Evolutionary conservation across 495 filamentous ascomycete species (phyloP), one percentile per base, ranked within the genome.

Genomic region (Xanthoparmelia taractica): DNA sequence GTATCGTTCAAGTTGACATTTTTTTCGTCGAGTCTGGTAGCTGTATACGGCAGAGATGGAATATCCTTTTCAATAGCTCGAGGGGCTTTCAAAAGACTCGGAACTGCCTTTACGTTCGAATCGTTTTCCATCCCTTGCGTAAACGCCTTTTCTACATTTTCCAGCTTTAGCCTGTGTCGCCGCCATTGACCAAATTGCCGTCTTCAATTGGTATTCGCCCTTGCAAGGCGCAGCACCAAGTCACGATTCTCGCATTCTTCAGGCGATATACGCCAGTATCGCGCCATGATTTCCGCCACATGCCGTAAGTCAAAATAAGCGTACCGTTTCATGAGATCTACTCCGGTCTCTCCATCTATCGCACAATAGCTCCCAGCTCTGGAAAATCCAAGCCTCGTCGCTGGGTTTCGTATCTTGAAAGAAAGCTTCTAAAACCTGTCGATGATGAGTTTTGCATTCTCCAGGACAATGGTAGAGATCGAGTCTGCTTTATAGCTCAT

Each of bases 111-210:
- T n/a, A n/a, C n/a, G n/a, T n/a, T n/a, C n/a, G n/a, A n/a, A n/a
- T n/a, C n/a, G n/a, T n/a, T n/a, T n/a, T n/a, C n/a, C n/a, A n/a
- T n/a, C n/a, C n/a, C n/a, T n/a, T n/a, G n/a, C n/a, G 29, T 57
- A 33, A 29, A 1, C 4, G 8, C 33, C 4, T 41, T 8, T 12
- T 34, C 7, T 27, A n/a, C 18, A 11, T 31, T 45, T n/a, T 61
- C 40, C 10, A 69, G 60, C 55, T 71, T 71, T 20, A n/a, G 31
- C 47, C 37, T 58, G 52, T 73, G 71, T 37, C 59, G 50, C n/a
- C 63, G 57, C 71, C 70, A 73, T 33, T 72, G 68, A 27, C 64
- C 48, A 48, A 73, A 68, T 25, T 70, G 70, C 52, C 72, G 68
- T 62, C 69, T 65, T 41, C 71, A 29, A 20, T 58, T 45, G 6